Percentiles rank a stretch among this genome's conserved stretches.
phyloP scores from a whole-genome alignment of 2,329 filamentous ascomycete species.

The Tolypocladium capitatum region DNA sequence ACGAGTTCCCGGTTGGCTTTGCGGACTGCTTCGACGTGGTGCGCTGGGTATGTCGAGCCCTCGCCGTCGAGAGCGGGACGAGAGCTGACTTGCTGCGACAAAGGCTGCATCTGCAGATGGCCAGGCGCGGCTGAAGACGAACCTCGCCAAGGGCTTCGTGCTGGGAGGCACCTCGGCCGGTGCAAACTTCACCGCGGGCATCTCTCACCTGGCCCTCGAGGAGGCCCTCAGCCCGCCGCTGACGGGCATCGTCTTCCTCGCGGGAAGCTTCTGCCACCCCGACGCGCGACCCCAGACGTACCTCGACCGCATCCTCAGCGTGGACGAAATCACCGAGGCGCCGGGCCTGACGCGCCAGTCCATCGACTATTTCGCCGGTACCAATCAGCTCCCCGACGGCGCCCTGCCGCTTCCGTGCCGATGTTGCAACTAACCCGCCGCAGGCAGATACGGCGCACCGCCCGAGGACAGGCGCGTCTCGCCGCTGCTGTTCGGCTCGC shows the following conservation, averaged over 20 bases:
- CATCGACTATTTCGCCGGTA: slow-evolving; percentile 19
- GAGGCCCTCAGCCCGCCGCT: slow-evolving; percentile 25
- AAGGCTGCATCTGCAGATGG: slow-evolving; percentile 9
- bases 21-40: slow-evolving; percentile 30
- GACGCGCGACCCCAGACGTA: slow-evolving; percentile 25
- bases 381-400: too few relatives aligned
- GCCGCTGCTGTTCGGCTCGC: slow-evolving; percentile 19
- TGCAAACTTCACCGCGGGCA: slow-evolving; percentile 34
- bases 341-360: slow-evolving; percentile 21
- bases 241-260: slow-evolving; percentile 32
- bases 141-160: slow-evolving; percentile 32
- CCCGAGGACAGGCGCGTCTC: slow-evolving; percentile 24
- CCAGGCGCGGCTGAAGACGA: slow-evolving; percentile 20
- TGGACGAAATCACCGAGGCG: slow-evolving; percentile 22
- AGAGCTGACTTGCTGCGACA: background rate
- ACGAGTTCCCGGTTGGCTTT: slow-evolving; percentile 31
- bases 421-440: background rate
- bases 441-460: slow-evolving; percentile 14
- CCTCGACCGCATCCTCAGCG: slow-evolving; percentile 16
- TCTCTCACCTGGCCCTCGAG: slow-evolving; percentile 26
- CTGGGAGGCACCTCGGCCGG: slow-evolving; percentile 36
- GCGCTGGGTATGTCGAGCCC: slow-evolving; percentile 9
- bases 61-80: background rate
- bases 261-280: slow-evolving; percentile 28
- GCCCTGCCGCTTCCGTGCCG: too few relatives aligned